Conservation (phyloP, 163 green algal genomes). For the Chloroidium sp. region DNA sequence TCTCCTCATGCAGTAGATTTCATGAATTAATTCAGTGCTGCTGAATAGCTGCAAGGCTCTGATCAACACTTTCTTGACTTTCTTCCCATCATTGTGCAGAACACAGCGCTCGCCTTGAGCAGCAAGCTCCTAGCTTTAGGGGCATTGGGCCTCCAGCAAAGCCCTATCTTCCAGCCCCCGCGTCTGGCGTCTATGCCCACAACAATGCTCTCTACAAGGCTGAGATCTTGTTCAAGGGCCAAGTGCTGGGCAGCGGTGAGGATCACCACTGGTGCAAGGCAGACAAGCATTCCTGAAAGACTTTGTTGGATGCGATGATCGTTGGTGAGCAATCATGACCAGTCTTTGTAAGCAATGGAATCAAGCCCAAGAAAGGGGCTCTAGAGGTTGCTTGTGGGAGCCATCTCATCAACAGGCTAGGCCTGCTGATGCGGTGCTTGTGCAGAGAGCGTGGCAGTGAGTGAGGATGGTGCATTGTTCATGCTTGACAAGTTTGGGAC, state of each 20-base stretch:
- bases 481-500: conserved; percentile 51
- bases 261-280: too few species aligned
- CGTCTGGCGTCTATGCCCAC: conserved; percentile 8
- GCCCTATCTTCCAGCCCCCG: too few species aligned
- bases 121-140: too few species aligned
- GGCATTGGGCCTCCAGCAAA: too few species aligned
- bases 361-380: neutral
- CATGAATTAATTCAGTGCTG: too few species aligned
- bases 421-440: neutral
- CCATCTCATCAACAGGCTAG: neutral
- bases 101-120: too few species aligned
- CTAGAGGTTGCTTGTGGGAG: neutral
- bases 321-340: neutral
- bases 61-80: too few species aligned
- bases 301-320: too few species aligned
- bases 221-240: conserved; percentile 20
- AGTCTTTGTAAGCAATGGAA: neutral
- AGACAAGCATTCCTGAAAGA: neutral
- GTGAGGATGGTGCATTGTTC: conserved; percentile 18
- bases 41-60: too few species aligned
- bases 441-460: conserved; percentile 43
- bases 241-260: conserved; percentile 20
- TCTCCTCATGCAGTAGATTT: too few species aligned
- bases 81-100: too few species aligned
- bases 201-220: conserved; percentile 16